phyloP scores from a whole-genome alignment of 208 protist species.

The Trypanosoma cruzi region DNA sequence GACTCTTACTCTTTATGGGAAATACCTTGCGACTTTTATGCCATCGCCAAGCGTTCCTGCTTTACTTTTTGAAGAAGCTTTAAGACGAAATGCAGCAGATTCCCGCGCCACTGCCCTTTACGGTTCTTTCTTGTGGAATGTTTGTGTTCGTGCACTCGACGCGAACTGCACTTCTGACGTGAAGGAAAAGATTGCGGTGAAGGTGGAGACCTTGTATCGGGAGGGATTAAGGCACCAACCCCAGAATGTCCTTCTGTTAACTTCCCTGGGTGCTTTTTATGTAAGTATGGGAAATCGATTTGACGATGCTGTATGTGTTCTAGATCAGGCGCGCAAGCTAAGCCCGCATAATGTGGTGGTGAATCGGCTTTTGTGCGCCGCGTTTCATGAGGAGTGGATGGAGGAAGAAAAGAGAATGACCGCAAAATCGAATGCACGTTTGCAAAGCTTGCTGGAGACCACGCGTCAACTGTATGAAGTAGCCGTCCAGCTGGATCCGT shows the following conservation, averaged over 20 bases:
- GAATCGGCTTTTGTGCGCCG: constrained; percentile 46
- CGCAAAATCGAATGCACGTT: constrained; percentile 18
- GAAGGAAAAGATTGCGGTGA: constrained; percentile 43
- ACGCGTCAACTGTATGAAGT: constrained; percentile 52
- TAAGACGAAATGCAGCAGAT: constrained; percentile 46
- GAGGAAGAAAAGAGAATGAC: constrained; percentile 46
- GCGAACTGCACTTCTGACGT: constrained; percentile 37
- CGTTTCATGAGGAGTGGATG: constrained; percentile 62
- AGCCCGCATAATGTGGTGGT: constrained; percentile 60
- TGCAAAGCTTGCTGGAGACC: constrained; percentile 43
- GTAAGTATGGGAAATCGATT: constrained; percentile 57
- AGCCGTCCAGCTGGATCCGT: constrained; percentile 37
- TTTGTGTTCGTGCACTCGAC: constrained; percentile 49
- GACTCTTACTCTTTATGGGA: constrained; percentile 56
- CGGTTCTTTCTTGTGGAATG: constrained; percentile 65
- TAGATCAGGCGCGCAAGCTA: constrained; percentile 57
- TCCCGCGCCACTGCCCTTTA: constrained; percentile 38
- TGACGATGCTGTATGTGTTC: constrained; percentile 58
- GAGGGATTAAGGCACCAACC: constrained; percentile 47
- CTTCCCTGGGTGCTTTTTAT: constrained; percentile 68
- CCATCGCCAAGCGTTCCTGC: constrained; percentile 61
- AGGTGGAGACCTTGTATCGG: constrained; percentile 55
- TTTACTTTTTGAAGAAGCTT: constrained; percentile 54
- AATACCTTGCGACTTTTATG: constrained; percentile 63
- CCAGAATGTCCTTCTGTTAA: constrained; percentile 38